Evolutionary conservation across 1,284 basidiomycete species (phyloP).

Genomic region (Cryptococcus sp.): DNA sequence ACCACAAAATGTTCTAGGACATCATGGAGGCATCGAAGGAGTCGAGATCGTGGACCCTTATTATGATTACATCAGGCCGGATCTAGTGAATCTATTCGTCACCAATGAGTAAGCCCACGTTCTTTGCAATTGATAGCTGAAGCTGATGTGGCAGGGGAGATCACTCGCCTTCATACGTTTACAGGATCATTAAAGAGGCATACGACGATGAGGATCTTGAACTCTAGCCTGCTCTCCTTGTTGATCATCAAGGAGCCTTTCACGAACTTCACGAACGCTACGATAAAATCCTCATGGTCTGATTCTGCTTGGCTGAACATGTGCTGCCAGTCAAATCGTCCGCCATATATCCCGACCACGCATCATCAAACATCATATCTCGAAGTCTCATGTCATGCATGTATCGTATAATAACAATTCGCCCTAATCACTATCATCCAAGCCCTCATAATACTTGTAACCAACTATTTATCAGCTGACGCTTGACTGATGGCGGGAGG

Average conservation of each 20-base stretch:
- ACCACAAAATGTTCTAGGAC: slow-evolving; percentile 72
- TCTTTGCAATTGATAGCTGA: background rate
- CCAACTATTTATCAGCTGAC: slow-evolving; percentile 3
- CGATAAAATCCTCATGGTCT: no score
- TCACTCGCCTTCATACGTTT: slow-evolving; percentile 86
- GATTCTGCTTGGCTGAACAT: no score
- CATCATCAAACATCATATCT: no score
- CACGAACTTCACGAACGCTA: no score
- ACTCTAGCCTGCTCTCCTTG: slow-evolving; percentile 45
- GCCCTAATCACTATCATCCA: slow-evolving; percentile 8
- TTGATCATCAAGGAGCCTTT: no score
- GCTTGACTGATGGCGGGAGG: no score
- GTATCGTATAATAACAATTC: background rate
- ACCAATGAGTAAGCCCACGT: slow-evolving; percentile 79
- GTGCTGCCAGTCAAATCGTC: no score
- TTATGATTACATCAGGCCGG: slow-evolving; percentile 90
- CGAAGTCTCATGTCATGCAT: no score
- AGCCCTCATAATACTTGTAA: slow-evolving; percentile 16
- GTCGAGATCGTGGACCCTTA: slow-evolving; percentile 88
- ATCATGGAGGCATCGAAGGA: slow-evolving; percentile 65
- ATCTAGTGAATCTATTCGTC: slow-evolving; percentile 88
- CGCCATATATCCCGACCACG: no score
- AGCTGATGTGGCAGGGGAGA: slow-evolving; percentile 62
- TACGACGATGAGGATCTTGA: slow-evolving; percentile 88
- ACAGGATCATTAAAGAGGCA: slow-evolving; percentile 81